Evolutionary conservation across 306 rosid genomes (phyloP).

Genomic region (Cicer arietinum): DNA sequence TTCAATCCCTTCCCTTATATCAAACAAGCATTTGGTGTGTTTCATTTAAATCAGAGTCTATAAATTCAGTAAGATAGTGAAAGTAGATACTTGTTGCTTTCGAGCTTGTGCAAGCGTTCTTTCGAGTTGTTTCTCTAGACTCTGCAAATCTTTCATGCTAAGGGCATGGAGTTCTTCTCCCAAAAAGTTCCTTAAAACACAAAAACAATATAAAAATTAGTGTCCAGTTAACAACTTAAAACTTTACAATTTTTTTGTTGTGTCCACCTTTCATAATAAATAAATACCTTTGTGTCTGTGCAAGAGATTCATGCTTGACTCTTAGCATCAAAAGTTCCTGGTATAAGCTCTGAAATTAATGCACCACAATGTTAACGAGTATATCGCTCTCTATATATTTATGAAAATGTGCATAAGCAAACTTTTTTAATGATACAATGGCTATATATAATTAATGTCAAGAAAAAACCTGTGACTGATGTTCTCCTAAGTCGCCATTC

Average conservation of each 20-base stretch:
- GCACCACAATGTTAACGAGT: background rate
- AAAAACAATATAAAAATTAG: conserved; percentile 4
- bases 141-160: conserved; percentile 62
- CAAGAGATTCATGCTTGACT: conserved; percentile 68
- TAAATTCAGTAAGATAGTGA: background rate
- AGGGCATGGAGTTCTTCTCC: conserved; percentile 82
- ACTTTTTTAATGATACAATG: too few relatives aligned
- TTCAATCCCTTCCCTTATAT: too few relatives aligned
- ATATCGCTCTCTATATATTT: background rate
- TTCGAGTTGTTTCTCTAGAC: conserved; percentile 76
- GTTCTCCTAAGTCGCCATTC: conserved; percentile 40
- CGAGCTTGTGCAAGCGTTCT: conserved; percentile 66
- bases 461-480: conserved; percentile 61
- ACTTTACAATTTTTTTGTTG: background rate
- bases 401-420: background rate
- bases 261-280: background rate
- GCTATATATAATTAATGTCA: too few relatives aligned
- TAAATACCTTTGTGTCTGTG: conserved; percentile 62
- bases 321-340: conserved; percentile 60
- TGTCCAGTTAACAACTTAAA: background rate
- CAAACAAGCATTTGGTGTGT: background rate
- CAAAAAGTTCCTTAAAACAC: conserved; percentile 55
- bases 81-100: conserved; percentile 60
- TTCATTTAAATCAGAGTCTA: background rate
- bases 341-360: conserved; percentile 49